Evolutionary conservation across 1,284 basidiomycete genomes (phyloP).

Genomic region (Athelia sp.): DNA sequence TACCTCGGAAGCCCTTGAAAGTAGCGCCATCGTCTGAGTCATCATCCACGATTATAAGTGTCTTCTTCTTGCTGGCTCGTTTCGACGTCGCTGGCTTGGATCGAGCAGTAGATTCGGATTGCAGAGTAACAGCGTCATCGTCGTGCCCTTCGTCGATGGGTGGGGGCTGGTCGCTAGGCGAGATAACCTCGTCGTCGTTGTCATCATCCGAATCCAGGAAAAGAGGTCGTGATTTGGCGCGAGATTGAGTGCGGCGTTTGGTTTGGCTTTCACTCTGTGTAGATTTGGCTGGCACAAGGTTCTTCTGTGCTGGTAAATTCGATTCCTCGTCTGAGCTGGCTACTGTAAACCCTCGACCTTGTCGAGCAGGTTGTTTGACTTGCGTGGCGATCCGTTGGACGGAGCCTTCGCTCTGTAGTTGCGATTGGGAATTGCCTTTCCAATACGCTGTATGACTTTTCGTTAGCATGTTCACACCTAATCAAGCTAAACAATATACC

Average conservation of each 20-base stretch:
- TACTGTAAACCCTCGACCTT: slow-evolving; percentile 8
- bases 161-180: slow-evolving; percentile 14
- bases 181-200: slow-evolving; percentile 2
- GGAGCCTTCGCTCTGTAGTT: slow-evolving; percentile 7
- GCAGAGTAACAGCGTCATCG: slow-evolving; percentile 25
- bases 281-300: slow-evolving; percentile 16
- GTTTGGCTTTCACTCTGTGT: slow-evolving; percentile 13
- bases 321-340: slow-evolving; percentile 32
- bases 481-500: slow-evolving; percentile 28
- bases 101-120: slow-evolving; percentile 19
- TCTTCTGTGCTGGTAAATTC: slow-evolving; percentile 11
- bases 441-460: slow-evolving; percentile 40
- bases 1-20: slow-evolving; percentile 59
- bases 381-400: slow-evolving; percentile 6
- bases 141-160: slow-evolving; percentile 12
- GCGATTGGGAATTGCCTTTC: slow-evolving; percentile 32
- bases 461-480: not conserved
- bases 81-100: slow-evolving; percentile 13
- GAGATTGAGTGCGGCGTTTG: slow-evolving; percentile 13
- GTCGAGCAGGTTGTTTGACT: slow-evolving; percentile 9
- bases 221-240: slow-evolving; percentile 24
- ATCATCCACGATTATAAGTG: slow-evolving; percentile 46
- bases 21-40: slow-evolving; percentile 67
- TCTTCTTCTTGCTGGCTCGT: slow-evolving; percentile 25
- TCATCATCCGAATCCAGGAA: slow-evolving; percentile 41